A percentile compares a stretch with the other conserved stretches of the same genome.
Conservation (phyloP, 192 early-diverging fungal species). For the Podila minutissima region DNA sequence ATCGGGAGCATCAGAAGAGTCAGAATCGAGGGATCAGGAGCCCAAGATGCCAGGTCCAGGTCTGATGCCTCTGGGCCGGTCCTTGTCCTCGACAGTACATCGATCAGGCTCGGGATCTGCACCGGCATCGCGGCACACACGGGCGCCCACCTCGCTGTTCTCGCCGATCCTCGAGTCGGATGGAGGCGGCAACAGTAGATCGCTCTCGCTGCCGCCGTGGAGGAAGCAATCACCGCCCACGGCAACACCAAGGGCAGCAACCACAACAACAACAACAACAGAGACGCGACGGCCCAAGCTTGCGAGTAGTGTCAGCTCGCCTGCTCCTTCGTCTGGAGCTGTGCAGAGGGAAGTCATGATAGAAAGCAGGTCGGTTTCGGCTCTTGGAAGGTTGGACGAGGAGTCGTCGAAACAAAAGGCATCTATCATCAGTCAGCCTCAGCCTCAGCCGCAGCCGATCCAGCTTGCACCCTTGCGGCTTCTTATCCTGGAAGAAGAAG, state of each 20-base stretch:
- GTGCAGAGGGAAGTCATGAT: not conserved
- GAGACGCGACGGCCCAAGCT: constrained; percentile 1
- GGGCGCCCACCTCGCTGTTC: not conserved
- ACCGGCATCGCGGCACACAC: not conserved
- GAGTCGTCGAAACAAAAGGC: not conserved
- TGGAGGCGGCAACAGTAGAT: constrained; percentile 1
- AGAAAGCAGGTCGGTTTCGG: not conserved
- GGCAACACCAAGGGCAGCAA: not conserved
- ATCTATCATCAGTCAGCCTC: not conserved
- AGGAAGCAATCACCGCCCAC: constrained; percentile 3
- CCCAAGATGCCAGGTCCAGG: too few species aligned
- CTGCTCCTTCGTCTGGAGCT: not conserved
- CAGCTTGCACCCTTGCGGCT: not conserved
- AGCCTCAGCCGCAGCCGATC: not conserved
- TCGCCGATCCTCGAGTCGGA: constrained; percentile 1
- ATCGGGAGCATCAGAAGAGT: not conserved
- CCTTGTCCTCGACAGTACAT: too few species aligned
- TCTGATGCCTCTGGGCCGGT: too few species aligned
- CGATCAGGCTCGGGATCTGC: not conserved
- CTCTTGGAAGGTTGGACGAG: not conserved
- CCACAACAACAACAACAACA: constrained; percentile 2
- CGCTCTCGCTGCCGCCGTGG: constrained; percentile 31
- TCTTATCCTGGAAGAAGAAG: constrained; percentile 40
- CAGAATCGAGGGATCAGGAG: not conserved
- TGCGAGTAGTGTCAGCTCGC: not conserved